These are phyloP conservation scores for Allantophomopsis cytisporea DNA, from an alignment of 2,329 filamentous ascomycete species.

Conservation along the genomic window DNA sequence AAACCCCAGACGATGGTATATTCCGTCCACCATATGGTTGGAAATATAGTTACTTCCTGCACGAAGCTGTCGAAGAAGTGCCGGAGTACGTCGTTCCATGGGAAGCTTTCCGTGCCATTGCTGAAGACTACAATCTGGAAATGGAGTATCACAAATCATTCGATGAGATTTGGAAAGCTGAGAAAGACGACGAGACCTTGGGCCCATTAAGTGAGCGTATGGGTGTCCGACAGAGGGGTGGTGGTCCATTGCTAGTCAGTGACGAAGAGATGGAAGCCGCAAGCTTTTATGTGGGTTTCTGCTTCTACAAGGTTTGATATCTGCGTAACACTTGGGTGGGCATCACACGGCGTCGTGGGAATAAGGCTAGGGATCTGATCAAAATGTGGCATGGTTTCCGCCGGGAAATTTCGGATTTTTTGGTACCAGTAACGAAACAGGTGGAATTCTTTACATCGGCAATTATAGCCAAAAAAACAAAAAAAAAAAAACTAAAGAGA, in stretches of 20 bases:
- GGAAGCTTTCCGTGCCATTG: slow-evolving; percentile 91
- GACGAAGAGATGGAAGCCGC: slow-evolving; percentile 88
- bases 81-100: slow-evolving; percentile 97
- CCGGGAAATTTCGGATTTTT: too few species aligned
- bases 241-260: slow-evolving; percentile 53
- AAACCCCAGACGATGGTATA: slow-evolving; percentile 72
- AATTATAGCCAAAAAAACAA: too few species aligned
- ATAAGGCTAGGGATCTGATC: too few species aligned
- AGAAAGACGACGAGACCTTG: slow-evolving; percentile 72
- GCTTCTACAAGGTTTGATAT: slow-evolving; percentile 80
- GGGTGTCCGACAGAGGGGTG: slow-evolving; percentile 67
- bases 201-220: slow-evolving; percentile 88
- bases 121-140: slow-evolving; percentile 94
- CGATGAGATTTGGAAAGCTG: slow-evolving; percentile 78
- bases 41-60: slow-evolving; percentile 95
- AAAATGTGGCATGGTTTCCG: too few species aligned
- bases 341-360: too few species aligned
- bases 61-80: slow-evolving; percentile 90
- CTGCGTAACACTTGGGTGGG: background rate
- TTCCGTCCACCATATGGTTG: slow-evolving; percentile 94
- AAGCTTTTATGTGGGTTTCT: slow-evolving; percentile 86
- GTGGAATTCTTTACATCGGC: too few species aligned
- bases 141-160: slow-evolving; percentile 89
- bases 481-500: too few species aligned
- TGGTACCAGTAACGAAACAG: too few species aligned